Percentiles rank a stretch among this genome's conserved stretches.
These are phyloP conservation scores for Lentinula lateritia DNA, from an alignment of 768 basidiomycete genomes.

Conservation along the genomic window DNA sequence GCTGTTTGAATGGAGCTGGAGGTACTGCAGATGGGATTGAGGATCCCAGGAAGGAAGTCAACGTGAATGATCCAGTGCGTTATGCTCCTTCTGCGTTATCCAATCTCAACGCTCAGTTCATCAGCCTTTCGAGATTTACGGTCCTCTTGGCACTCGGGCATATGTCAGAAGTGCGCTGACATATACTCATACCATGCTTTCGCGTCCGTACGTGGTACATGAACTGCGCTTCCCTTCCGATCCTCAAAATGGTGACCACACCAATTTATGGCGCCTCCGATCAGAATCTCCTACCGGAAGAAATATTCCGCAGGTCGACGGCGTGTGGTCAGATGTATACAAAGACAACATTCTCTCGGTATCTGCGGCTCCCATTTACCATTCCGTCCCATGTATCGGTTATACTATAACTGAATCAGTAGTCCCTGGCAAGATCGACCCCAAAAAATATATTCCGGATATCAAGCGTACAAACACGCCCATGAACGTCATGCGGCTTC, in stretches of 20 bases:
- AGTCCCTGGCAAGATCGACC: constrained; percentile 73
- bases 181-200: constrained; percentile 66
- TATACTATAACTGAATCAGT: constrained; percentile 69
- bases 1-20: constrained; percentile 69
- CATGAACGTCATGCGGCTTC: constrained; percentile 57
- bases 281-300: constrained; percentile 57
- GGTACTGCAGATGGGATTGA: constrained; percentile 52
- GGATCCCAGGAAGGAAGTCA: constrained; percentile 48
- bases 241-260: constrained; percentile 43
- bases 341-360: constrained; percentile 51
- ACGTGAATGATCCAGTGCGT: constrained; percentile 30
- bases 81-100: neutral
- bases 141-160: constrained; percentile 76
- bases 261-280: constrained; percentile 37
- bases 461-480: constrained; percentile 67
- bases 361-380: constrained; percentile 71
- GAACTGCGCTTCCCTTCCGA: constrained; percentile 69
- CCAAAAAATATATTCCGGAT: constrained; percentile 58
- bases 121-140: constrained; percentile 79
- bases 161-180: constrained; percentile 66
- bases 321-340: constrained; percentile 65
- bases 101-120: neutral
- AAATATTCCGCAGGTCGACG: constrained; percentile 55
- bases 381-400: constrained; percentile 79
- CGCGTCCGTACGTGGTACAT: constrained; percentile 71